Conservation (phyloP, 441 rosid species). For the Arabidopsis lyrata region DNA sequence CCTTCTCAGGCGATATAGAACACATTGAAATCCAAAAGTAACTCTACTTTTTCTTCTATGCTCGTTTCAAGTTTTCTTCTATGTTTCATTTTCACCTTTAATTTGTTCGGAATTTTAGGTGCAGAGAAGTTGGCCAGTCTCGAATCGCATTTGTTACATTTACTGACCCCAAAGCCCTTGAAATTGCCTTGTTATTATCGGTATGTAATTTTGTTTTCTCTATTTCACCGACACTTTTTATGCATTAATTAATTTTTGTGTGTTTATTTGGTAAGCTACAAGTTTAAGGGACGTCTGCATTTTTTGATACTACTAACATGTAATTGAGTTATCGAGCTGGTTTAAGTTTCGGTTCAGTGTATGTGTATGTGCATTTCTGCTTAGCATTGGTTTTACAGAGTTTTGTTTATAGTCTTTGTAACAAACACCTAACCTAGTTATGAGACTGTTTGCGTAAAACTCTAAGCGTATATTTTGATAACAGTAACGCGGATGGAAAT, state of each 20-base stretch:
- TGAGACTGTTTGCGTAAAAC: not conserved
- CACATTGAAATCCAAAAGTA: slow-evolving; percentile 70
- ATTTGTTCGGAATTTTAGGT: slow-evolving; percentile 29
- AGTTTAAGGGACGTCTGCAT: not conserved
- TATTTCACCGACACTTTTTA: not conserved
- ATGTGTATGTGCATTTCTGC: not conserved
- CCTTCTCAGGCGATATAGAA: slow-evolving; percentile 91
- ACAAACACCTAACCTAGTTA: not conserved
- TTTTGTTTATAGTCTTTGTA: not conserved
- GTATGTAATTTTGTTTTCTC: too few species aligned
- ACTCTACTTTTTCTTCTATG: not conserved
- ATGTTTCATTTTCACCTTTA: not conserved
- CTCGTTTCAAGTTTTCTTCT: not conserved
- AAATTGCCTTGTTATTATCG: slow-evolving; percentile 90
- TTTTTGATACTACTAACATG: not conserved
- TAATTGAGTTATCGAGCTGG: slow-evolving; percentile 5
- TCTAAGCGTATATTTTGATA: not conserved
- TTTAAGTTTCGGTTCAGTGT: not conserved
- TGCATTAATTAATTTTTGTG: not conserved
- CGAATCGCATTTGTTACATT: slow-evolving; percentile 85
- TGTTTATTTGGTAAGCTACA: not conserved
- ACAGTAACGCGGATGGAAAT: not conserved
- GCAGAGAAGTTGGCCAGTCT: slow-evolving; percentile 65
- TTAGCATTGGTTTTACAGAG: not conserved
- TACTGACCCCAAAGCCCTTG: slow-evolving; percentile 86